Evolutionary conservation across 331 rosid genomes (phyloP), one percentile per base, ranked within the genome.

Genomic region (Malus hybrid): DNA sequence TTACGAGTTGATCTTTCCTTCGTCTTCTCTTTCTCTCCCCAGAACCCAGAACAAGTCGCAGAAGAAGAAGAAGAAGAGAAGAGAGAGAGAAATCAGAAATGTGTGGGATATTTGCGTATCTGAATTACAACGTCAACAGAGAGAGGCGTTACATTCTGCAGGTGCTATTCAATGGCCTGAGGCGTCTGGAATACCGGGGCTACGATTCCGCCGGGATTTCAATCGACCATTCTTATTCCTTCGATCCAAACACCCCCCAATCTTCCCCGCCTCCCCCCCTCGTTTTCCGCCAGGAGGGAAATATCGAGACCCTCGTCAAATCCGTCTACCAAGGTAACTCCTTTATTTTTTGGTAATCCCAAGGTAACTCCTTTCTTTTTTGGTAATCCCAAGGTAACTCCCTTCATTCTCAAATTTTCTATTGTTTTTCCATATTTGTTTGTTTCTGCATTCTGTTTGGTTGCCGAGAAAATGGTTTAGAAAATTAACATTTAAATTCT

Each of bases 81-180:
- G 16, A 36, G 71, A 14, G 62, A n/a, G 59, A 28, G 60, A 55
- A 83, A 95, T 92, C 97, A 28, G 60, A 55, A 82, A 95, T 95
- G 99, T 95, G 99, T 83, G 99, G 99, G 81, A 95, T 95, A 50
- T 95, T 95, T 70, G 97, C 99, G n/a, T 95, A 95, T 78, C 89
- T 95, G 91, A 95, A 95, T 84, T 90, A 87, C 91, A 79, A 92
- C 29, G 92, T 89, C 11, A 80, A 84, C 44, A 85, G 95, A 80
- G 99, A 95, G 76, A 83, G 99, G 82, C 80, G 93, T 3, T 92
- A 89, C 77, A 90, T 92, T 85, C 86, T 92, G n/a, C 96, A 92
- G 78, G 97, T 95, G 8, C 87, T 95, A 48, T 92, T 95, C 85
- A 95, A 95, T 81, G 99, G 97, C 5, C 82, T 92, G 7, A 77